Percentiles rank a stretch among this genome's conserved stretches.
Conservation (phyloP, 2,329 filamentous ascomycete genomes). For the Thelonectria olida region DNA sequence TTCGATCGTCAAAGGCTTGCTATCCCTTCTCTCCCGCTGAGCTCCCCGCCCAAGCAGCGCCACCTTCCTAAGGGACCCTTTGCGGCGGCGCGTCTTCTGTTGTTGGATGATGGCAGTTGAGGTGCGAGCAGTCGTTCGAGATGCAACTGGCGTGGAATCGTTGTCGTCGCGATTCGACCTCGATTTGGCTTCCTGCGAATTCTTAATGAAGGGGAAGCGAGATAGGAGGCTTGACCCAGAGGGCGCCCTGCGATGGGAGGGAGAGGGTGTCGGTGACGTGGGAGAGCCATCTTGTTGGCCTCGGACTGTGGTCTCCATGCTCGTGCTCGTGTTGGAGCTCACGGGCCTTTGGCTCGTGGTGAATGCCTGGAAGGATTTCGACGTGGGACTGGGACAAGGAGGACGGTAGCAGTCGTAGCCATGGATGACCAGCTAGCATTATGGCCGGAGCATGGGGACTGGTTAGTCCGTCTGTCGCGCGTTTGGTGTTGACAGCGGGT, state of each 20-base stretch:
- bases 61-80: conserved; percentile 87
- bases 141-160: conserved; percentile 47
- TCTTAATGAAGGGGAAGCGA: conserved; percentile 74
- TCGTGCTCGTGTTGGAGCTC: conserved; percentile 6
- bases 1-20: conserved; percentile 55
- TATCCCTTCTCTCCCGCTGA: conserved; percentile 67
- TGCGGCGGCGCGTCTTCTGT: conserved; percentile 71
- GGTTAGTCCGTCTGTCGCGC: background rate
- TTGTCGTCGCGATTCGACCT: conserved; percentile 46
- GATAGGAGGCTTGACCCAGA: conserved; percentile 73
- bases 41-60: conserved; percentile 81
- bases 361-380: background rate
- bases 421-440: background rate
- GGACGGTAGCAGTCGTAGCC: background rate
- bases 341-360: background rate
- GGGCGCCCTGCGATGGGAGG: conserved; percentile 54
- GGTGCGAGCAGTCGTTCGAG: conserved; percentile 36
- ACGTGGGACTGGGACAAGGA: background rate
- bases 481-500: background rate
- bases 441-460: background rate
- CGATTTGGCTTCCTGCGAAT: conserved; percentile 43
- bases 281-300: conserved; percentile 19
- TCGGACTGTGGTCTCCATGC: conserved; percentile 27
- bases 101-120: conserved; percentile 48
- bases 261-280: conserved; percentile 26